Percentiles rank a stretch among this genome's conserved stretches.
Evolutionary conservation across 2,329 filamentous ascomycete genomes (phyloP).

Genomic region (Fusarium sp.): DNA sequence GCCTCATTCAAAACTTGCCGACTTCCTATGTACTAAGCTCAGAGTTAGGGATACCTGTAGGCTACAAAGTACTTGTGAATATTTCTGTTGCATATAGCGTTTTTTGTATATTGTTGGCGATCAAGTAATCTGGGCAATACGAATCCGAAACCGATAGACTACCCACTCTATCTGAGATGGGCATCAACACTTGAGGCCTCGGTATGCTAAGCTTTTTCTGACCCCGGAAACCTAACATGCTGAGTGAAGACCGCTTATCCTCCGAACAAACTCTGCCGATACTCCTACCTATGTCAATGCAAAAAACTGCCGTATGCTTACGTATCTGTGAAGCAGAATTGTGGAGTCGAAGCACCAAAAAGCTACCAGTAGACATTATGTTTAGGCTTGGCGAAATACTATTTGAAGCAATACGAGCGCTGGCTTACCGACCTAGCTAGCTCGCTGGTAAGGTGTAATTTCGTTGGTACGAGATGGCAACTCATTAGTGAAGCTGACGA

Average conservation of each 20-base stretch:
- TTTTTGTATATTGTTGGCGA: neutral
- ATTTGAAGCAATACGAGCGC: conserved; percentile 30
- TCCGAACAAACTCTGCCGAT: neutral
- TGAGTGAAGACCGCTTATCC: conserved; percentile 19
- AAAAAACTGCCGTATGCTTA: conserved; percentile 26
- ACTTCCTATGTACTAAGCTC: neutral
- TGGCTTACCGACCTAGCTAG: conserved; percentile 19
- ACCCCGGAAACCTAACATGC: conserved; percentile 9
- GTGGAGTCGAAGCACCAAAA: conserved; percentile 30
- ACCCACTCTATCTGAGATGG: neutral
- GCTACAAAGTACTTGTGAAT: neutral
- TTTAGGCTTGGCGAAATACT: conserved; percentile 36
- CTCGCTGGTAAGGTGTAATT: conserved; percentile 25
- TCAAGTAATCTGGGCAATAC: neutral
- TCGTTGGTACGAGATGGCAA: conserved; percentile 18
- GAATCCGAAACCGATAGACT: neutral
- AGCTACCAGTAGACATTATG: conserved; percentile 3
- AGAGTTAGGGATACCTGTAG: neutral
- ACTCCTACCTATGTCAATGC: neutral
- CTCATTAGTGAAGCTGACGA: conserved; percentile 14
- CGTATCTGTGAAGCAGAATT: conserved; percentile 17
- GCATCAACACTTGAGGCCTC: conserved; percentile 14
- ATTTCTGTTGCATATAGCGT: neutral
- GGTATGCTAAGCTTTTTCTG: conserved; percentile 25
- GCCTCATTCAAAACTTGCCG: conserved; percentile 1